Evolutionary conservation across 345 rosid species (phyloP), one percentile per base, ranked within the genome.

Genomic region (Cardamine occulta): DNA sequence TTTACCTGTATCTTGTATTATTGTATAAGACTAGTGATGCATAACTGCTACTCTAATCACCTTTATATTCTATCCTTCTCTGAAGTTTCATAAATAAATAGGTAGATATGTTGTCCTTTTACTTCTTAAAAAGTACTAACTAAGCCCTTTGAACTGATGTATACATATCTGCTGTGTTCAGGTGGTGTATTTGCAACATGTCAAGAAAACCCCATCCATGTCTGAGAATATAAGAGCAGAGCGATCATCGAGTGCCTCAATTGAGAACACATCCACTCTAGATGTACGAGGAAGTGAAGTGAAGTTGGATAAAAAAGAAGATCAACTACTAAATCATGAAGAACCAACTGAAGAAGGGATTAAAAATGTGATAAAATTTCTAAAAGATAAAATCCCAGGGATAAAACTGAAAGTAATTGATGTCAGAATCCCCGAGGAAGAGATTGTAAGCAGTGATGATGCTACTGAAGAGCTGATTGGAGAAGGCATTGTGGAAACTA

Each of bases 331-430:
- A 77, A 82, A 85, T 80, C 72, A 81, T 54, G 95, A 89, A 74
- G 96, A 84, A 80, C 88, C 88, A 37, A 91, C 92, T 47, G 97
- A 90, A 83, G 97, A 90, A 79, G 96, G 96, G 80, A 91, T 95
- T 74, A 84, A 88, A 88, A 90, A 91, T 63, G 96, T 95, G 65
- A 85, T 95, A 57, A 90, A 91, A 45, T 95, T 88, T 85, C 90
- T 95, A 37, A 95, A 90, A 84, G 96, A 95, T 62, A 91, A 87
- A 83, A 95, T 95, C 80, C 97, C 99, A 11, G 99, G 95, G 74
- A 66, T 95, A 68, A 91, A 90, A 80, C 85, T 91, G 59, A 91
- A 88, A 84, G 84, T 88, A 63, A 86, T 84, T 92, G 86, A 94
- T 63, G 73, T 87, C 40, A 82, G 79, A 74, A 76, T 81, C 57